Evolutionary conservation across 768 basidiomycete genomes (phyloP).

Genomic region (Panus rudis): DNA sequence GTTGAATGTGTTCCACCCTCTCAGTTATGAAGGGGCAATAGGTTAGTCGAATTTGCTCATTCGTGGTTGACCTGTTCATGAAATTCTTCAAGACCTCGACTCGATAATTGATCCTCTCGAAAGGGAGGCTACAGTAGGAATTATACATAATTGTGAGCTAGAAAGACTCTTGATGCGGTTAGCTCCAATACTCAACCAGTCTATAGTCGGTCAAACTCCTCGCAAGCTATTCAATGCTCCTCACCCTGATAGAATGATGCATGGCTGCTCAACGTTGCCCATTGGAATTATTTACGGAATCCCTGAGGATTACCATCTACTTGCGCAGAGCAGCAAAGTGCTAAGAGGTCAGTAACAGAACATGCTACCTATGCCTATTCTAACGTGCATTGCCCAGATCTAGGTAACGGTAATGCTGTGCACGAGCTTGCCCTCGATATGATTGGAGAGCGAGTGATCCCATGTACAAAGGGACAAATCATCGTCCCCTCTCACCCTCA

Average conservation of each 20-base stretch:
- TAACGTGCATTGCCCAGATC: not conserved
- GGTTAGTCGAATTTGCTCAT: conserved; percentile 36
- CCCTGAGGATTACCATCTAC: conserved; percentile 73
- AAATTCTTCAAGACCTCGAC: conserved; percentile 59
- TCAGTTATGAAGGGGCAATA: conserved; percentile 90
- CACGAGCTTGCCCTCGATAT: conserved; percentile 49
- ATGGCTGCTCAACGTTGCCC: conserved; percentile 69
- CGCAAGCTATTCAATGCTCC: conserved; percentile 71
- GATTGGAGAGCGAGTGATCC: conserved; percentile 50
- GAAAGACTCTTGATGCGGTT: not conserved
- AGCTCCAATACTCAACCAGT: not conserved
- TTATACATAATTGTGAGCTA: conserved; percentile 86
- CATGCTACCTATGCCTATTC: not conserved
- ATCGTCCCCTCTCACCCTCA: conserved; percentile 53
- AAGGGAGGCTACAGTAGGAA: conserved; percentile 87
- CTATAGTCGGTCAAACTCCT: conserved; percentile 84
- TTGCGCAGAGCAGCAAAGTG: conserved; percentile 49
- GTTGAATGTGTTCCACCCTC: conserved; percentile 84
- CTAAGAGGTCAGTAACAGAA: conserved; percentile 45
- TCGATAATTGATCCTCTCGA: conserved; percentile 80
- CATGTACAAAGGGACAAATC: conserved; percentile 53
- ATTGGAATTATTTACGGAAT: conserved; percentile 67
- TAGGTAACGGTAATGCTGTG: conserved; percentile 38
- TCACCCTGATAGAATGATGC: conserved; percentile 70
- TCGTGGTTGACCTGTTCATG: not conserved